Conservation (phyloP, 768 basidiomycete genomes). For the Glaciozyma antarctica region DNA sequence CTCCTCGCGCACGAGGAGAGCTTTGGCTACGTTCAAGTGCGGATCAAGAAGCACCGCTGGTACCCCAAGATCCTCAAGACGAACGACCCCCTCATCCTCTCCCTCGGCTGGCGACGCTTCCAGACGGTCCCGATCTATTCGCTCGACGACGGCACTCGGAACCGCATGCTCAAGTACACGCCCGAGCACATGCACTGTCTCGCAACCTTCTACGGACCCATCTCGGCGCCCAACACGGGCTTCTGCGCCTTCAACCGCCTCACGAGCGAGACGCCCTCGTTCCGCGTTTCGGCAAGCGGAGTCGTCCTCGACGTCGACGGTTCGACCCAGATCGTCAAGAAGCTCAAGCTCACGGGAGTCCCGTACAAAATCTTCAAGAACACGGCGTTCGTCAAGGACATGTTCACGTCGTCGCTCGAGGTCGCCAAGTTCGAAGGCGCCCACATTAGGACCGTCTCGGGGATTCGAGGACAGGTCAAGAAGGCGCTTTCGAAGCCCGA, state of each 20-base stretch:
- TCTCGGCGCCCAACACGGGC: constrained; percentile 82
- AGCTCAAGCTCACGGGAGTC: constrained; percentile 87
- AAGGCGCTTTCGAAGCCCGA: constrained; percentile 91
- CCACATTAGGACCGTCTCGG: constrained; percentile 88
- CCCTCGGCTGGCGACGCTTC: constrained; percentile 95
- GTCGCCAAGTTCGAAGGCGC: constrained; percentile 99
- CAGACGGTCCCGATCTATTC: constrained; percentile 92
- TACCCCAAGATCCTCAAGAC: constrained; percentile 82
- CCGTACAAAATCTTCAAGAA: constrained; percentile 99
- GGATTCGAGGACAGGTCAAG: constrained; percentile 92
- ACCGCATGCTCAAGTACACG: constrained; percentile 99
- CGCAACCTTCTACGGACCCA: constrained; percentile 93
- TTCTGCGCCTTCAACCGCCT: constrained; percentile 95
- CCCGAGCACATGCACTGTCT: constrained; percentile 99
- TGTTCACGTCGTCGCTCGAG: constrained; percentile 88
- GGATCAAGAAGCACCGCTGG: constrained; percentile 96
- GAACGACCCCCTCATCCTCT: constrained; percentile 92
- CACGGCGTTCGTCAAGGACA: constrained; percentile 93
- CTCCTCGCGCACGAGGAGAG: constrained; percentile 79
- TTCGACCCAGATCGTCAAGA: constrained; percentile 92
- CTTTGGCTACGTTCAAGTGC: constrained; percentile 86
- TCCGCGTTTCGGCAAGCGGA: constrained; percentile 85
- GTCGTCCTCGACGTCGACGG: constrained; percentile 89
- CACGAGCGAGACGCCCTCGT: constrained; percentile 55
- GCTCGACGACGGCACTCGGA: constrained; percentile 84